These are phyloP conservation scores for Terfezia claveryi DNA, from an alignment of 495 filamentous ascomycete genomes.

Conservation along the genomic window DNA sequence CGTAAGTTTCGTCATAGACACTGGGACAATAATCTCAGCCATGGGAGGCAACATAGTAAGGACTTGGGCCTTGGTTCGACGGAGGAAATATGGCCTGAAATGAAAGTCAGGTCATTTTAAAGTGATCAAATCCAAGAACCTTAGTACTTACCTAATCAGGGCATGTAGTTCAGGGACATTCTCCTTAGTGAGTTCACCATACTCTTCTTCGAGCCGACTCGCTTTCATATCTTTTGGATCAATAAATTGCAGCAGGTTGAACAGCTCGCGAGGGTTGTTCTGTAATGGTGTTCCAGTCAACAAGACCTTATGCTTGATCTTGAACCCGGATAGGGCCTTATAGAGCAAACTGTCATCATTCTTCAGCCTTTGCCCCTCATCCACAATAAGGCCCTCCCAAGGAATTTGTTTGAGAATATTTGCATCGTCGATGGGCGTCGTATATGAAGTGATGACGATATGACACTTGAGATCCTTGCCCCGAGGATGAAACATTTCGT, in stretches of 20 bases:
- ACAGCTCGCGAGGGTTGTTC: slow-evolving; percentile 83
- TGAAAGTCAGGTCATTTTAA: slow-evolving; percentile 19
- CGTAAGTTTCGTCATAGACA: slow-evolving; percentile 79
- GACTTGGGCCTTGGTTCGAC: slow-evolving; percentile 74
- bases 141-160: slow-evolving; percentile 37
- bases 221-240: slow-evolving; percentile 44
- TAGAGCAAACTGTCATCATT: slow-evolving; percentile 76
- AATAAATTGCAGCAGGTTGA: slow-evolving; percentile 87
- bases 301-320: slow-evolving; percentile 56
- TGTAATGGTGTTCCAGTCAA: slow-evolving; percentile 83
- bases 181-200: slow-evolving; percentile 48
- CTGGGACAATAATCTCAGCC: slow-evolving; percentile 81
- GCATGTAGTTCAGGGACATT: slow-evolving; percentile 62
- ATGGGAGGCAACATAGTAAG: slow-evolving; percentile 77
- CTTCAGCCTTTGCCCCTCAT: slow-evolving; percentile 92
- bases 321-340: slow-evolving; percentile 42
- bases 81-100: slow-evolving; percentile 29
- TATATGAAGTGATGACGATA: slow-evolving; percentile 86
- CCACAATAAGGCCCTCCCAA: slow-evolving; percentile 80
- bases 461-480: slow-evolving; percentile 49
- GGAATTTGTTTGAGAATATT: slow-evolving; percentile 42
- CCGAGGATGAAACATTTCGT: slow-evolving; percentile 56
- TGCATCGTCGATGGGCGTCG: slow-evolving; percentile 47
- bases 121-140: too few relatives aligned
- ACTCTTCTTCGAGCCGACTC: slow-evolving; percentile 48